Conservation (phyloP, 164 flowering plant species). For the Nymphaea colorata region DNA sequence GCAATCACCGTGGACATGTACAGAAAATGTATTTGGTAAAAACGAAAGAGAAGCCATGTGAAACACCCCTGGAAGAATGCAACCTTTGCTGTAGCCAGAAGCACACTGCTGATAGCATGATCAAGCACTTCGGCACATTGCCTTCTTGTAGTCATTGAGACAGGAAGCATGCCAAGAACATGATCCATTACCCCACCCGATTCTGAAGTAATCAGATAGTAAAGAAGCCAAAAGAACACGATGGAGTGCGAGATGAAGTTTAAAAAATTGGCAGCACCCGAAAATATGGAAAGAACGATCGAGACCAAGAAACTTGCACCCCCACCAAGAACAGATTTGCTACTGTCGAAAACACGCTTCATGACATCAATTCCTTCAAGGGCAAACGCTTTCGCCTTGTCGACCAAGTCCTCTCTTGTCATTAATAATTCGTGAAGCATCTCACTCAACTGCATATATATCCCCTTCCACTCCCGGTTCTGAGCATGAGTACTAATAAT, state of each 20-base stretch:
- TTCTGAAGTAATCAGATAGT: constrained; percentile 79
- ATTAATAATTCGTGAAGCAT: constrained; percentile 53
- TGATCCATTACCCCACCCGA: constrained; percentile 96
- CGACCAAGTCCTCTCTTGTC: constrained; percentile 65
- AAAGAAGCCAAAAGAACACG: constrained; percentile 86
- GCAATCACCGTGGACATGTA: constrained; percentile 84
- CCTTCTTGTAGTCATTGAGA: constrained; percentile 37
- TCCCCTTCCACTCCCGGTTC: constrained; percentile 60
- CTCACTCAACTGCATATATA: constrained; percentile 52
- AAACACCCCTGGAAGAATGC: constrained; percentile 86
- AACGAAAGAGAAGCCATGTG: constrained; percentile 89
- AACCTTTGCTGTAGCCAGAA: constrained; percentile 77
- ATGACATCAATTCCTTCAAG: constrained; percentile 56
- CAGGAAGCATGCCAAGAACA: constrained; percentile 68
- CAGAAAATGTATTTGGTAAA: constrained; percentile 68
- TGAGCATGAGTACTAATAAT: constrained; percentile 37
- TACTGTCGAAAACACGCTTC: constrained; percentile 52
- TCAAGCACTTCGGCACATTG: constrained; percentile 86
- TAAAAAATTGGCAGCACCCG: constrained; percentile 83
- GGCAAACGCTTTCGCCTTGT: constrained; percentile 73
- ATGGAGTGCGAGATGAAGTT: constrained; percentile 76
- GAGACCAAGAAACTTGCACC: constrained; percentile 51
- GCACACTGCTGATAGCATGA: constrained; percentile 75
- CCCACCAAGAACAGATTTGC: constrained; percentile 62
- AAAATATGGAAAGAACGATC: constrained; percentile 44